Conservation (phyloP, 257 asterid species). For the Voacanga thouarsii region DNA sequence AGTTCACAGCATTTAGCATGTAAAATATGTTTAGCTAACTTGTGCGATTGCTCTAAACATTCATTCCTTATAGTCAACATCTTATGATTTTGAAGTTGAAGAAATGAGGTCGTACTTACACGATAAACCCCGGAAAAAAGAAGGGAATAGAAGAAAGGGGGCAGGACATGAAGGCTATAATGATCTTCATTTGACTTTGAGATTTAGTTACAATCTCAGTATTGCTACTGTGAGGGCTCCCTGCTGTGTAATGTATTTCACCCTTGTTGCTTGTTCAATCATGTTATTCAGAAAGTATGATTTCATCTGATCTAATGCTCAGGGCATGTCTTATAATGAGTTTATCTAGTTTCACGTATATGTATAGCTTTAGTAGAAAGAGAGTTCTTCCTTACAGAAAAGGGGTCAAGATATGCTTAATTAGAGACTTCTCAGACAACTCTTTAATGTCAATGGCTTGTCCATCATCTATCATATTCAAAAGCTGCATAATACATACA, state of each 20-base stretch:
- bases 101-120: neutral
- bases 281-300: neutral
- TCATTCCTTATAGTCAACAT: neutral
- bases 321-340: too few species aligned
- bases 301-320: too few species aligned
- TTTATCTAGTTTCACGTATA: too few species aligned
- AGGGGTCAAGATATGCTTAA: too few species aligned
- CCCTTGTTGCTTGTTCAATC: neutral
- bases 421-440: too few species aligned
- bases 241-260: neutral
- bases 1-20: neutral
- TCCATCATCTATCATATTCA: too few species aligned
- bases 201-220: too few species aligned
- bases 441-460: too few species aligned
- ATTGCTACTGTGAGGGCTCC: too few species aligned
- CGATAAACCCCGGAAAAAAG: neutral
- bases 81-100: neutral
- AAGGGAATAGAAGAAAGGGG: neutral
- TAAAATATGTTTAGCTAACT: constrained; percentile 12
- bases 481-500: too few species aligned
- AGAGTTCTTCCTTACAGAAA: too few species aligned
- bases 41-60: neutral
- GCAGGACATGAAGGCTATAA: neutral
- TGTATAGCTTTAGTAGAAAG: too few species aligned
- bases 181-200: neutral